Evolutionary conservation across 2,329 filamentous ascomycete species (phyloP).

Genomic region (Cladosporium sphaerospermum): DNA sequence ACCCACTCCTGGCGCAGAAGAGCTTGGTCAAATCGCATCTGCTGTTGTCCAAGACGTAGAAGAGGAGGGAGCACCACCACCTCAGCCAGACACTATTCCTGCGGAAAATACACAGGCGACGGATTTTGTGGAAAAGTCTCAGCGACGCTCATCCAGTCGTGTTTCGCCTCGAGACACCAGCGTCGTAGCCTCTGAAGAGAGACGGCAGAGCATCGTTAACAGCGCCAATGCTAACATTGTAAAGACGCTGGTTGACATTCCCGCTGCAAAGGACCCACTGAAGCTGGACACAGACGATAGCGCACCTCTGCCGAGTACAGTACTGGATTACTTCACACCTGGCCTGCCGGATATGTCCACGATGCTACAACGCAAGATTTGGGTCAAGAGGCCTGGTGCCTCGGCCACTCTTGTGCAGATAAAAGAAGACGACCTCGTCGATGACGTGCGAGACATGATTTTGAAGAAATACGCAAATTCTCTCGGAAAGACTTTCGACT

Average conservation of each 20-base stretch:
- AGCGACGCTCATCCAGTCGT: conserved; percentile 9
- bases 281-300: conserved; percentile 27
- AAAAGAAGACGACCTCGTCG: conserved; percentile 81
- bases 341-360: conserved; percentile 19
- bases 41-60: background rate
- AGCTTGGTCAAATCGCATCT: background rate
- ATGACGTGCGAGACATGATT: conserved; percentile 89
- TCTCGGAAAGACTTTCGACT: conserved; percentile 78
- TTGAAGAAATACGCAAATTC: conserved; percentile 91
- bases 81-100: background rate
- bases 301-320: conserved; percentile 21
- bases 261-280: conserved; percentile 22
- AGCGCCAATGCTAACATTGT: conserved; percentile 40
- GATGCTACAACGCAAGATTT: conserved; percentile 67
- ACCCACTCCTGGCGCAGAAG: conserved; percentile 21
- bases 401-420: conserved; percentile 85
- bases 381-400: conserved; percentile 81
- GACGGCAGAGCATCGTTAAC: conserved; percentile 35
- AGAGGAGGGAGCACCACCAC: background rate
- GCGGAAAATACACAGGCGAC: background rate
- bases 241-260: conserved; percentile 48
- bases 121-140: background rate
- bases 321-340: conserved; percentile 29
- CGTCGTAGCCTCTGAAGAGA: conserved; percentile 10
- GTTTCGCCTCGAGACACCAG: conserved; percentile 2